Base-by-base conservation (phyloP, 768 basidiomycete species). In the Boletus subparvulus region DNA sequence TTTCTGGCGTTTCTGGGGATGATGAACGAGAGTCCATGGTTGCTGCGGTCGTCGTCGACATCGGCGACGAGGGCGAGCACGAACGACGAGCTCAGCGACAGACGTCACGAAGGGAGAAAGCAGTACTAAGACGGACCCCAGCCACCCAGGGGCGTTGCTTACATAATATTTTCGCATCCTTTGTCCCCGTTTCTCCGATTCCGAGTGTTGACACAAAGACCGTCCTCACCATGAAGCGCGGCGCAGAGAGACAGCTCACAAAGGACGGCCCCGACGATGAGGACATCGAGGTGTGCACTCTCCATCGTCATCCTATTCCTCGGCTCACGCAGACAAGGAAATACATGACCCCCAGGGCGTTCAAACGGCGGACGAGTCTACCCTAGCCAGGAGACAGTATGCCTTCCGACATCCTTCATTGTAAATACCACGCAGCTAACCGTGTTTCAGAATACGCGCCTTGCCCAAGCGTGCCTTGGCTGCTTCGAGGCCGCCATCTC, bases 1-100 rank as follows among this genome's bases (percentile, higher is more conserved):
- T 73, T 49, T 86, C 86, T 51, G 89, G 87, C 0, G 88, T 90
- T 45, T 77, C 72, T 7, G 89, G 89, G 0, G 89, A 90, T 2
- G 87, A 80, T 5, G 88, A 89, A 44, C 89, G 85, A 52, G 89
- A 88, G 66, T 75, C 77, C 57, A 77, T 73, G 19, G 83, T 77
- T 26, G 49, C 52, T 41, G 79, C 72, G 13, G 85, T 80, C 64
- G 85, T 81, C 57, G 84, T 80, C 60, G 85, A 84, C 85, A 85
- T 85, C 67, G 56, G 21, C 50, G 52, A 55, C 51, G 60, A 53
- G 47, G 43, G 40, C 42, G 57, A 56, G 39, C 44, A n/a, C 44
- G 46, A 47, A 53, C 39, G 54, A 48, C 45, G 53, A 47, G 52
- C 43, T 50, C 50, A 11, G n/a, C 43, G 47, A 45, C 41, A 48